phyloP scores from a whole-genome alignment of 495 filamentous ascomycete genomes.

The Cercophora sp. region DNA sequence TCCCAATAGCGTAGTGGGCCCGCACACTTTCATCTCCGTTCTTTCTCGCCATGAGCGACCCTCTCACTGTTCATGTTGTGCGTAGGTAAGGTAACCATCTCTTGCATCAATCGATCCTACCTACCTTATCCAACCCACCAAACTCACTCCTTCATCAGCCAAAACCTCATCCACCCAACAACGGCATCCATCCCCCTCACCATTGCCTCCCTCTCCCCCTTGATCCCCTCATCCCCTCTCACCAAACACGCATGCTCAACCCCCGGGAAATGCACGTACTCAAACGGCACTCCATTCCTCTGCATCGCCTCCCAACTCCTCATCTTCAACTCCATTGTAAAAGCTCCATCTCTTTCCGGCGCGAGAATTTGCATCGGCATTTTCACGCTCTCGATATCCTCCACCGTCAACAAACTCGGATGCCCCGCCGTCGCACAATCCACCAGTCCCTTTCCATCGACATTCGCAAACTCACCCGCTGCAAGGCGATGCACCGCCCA shows the following conservation, averaged over 20 bases:
- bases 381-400: constrained; percentile 48
- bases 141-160: too few relatives aligned
- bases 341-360: constrained; percentile 50
- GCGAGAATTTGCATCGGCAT: constrained; percentile 58
- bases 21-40: too few relatives aligned
- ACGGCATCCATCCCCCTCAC: constrained; percentile 44
- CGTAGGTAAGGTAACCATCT: too few relatives aligned
- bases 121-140: too few relatives aligned
- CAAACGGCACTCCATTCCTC: constrained; percentile 43
- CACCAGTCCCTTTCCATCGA: constrained; percentile 40
- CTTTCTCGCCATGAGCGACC: too few relatives aligned
- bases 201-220: constrained; percentile 43
- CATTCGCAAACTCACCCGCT: constrained; percentile 22
- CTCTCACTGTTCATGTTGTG: too few relatives aligned
- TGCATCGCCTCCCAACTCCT: constrained; percentile 41
- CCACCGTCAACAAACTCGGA: constrained; percentile 44
- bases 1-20: too few relatives aligned
- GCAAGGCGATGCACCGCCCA: constrained; percentile 52
- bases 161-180: constrained; percentile 33
- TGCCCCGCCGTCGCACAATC: constrained; percentile 53
- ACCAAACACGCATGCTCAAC: constrained; percentile 48
- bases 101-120: too few relatives aligned
- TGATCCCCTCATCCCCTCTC: constrained; percentile 40
- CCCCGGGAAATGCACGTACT: constrained; percentile 56
- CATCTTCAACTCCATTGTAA: constrained; percentile 49